Percentiles rank a stretch among this genome's conserved stretches.
Evolutionary conservation across 1,284 basidiomycete species (phyloP).

Genomic region (Cutaneotrichosporon cavernicola): DNA sequence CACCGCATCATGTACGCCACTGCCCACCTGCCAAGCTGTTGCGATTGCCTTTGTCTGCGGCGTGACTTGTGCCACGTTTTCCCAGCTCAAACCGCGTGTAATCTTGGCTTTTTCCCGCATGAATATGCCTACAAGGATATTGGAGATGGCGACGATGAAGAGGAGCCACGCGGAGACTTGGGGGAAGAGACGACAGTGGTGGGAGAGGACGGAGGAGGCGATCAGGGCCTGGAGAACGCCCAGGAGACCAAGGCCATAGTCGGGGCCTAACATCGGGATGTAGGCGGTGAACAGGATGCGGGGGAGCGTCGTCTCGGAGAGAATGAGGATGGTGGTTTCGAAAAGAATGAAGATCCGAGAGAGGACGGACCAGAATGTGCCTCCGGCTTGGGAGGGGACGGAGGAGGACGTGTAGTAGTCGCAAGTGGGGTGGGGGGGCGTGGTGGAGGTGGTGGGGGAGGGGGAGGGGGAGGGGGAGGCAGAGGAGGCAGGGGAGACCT

Average conservation of each 20-base stretch:
- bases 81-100: conserved; percentile 45
- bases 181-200: conserved; percentile 72
- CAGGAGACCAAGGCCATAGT: conserved; percentile 75
- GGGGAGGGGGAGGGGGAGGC: neutral
- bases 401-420: conserved; percentile 71
- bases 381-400: conserved; percentile 80
- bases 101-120: conserved; percentile 43
- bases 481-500: neutral
- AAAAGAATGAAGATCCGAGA: conserved; percentile 75
- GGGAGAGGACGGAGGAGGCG: conserved; percentile 75
- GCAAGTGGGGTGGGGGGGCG: conserved; percentile 45
- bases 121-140: conserved; percentile 63
- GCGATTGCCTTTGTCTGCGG: neutral
- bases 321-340: conserved; percentile 68
- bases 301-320: conserved; percentile 76
- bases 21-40: no score
- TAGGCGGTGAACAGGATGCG: conserved; percentile 67
- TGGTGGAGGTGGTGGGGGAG: neutral
- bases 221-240: conserved; percentile 81
- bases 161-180: conserved; percentile 81
- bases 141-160: conserved; percentile 77
- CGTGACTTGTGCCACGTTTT: conserved; percentile 40
- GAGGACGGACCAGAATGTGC: conserved; percentile 80
- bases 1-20: neutral
- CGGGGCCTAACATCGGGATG: conserved; percentile 80